Evolutionary conservation across 2,329 filamentous ascomycete genomes (phyloP).

Genomic region (Pyrenophora tritici-repentis): DNA sequence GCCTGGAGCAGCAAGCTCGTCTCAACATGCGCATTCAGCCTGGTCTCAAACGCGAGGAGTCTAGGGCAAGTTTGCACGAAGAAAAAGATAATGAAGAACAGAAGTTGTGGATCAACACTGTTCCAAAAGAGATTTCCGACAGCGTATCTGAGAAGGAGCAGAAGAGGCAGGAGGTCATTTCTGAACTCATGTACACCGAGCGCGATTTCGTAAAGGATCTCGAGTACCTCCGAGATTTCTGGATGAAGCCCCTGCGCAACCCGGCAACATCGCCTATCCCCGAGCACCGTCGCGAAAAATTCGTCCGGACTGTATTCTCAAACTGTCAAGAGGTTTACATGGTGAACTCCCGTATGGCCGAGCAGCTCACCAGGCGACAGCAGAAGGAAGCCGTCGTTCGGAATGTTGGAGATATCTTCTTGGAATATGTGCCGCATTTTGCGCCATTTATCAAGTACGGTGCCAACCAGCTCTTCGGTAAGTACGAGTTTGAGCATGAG

Average conservation of each 20-base stretch:
- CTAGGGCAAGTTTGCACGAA: conserved; percentile 76
- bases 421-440: conserved; percentile 89
- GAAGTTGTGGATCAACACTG: conserved; percentile 99
- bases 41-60: conserved; percentile 75
- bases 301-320: conserved; percentile 92
- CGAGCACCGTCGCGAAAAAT: conserved; percentile 81
- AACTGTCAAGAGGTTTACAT: conserved; percentile 94
- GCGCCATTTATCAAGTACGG: conserved; percentile 96
- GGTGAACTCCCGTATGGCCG: conserved; percentile 87
- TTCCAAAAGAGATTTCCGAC: conserved; percentile 92
- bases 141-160: conserved; percentile 88
- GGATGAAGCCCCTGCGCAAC: conserved; percentile 86
- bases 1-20: conserved; percentile 91
- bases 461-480: conserved; percentile 92
- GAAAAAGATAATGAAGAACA: conserved; percentile 92
- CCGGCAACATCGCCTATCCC: conserved; percentile 79
- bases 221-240: conserved; percentile 97
- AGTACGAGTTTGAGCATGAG: conserved; percentile 98
- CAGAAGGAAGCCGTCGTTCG: conserved; percentile 87
- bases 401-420: conserved; percentile 90
- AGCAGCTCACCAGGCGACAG: conserved; percentile 85
- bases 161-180: conserved; percentile 97
- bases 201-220: conserved; percentile 98
- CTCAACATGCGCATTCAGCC: conserved; percentile 92
- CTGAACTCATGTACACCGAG: conserved; percentile 98